A percentile compares a stretch with the other conserved stretches of the same genome.
phyloP scores from a whole-genome alignment of 768 basidiomycete genomes.

The Rubroboletus satanas region DNA sequence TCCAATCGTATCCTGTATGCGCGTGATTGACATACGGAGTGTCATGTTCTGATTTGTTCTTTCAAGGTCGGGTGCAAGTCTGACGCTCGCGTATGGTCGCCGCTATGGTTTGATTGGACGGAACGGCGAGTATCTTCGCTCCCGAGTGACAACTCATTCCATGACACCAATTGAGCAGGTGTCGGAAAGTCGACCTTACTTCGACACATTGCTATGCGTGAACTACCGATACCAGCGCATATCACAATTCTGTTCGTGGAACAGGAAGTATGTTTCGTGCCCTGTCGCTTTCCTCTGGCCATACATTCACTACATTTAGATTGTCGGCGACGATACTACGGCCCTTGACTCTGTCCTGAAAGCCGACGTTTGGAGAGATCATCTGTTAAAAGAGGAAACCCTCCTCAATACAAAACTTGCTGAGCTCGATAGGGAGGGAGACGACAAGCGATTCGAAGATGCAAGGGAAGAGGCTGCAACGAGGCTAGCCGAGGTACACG shows the following conservation, averaged over 20 bases:
- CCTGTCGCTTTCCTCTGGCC: background rate
- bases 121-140: constrained; percentile 47
- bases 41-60: background rate
- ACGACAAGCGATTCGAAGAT: constrained; percentile 79
- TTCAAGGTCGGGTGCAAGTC: constrained; percentile 71
- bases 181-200: constrained; percentile 97
- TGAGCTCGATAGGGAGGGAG: constrained; percentile 67
- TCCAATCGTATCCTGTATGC: constrained; percentile 87
- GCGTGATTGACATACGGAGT: background rate
- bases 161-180: constrained; percentile 39
- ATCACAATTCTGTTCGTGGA: constrained; percentile 98
- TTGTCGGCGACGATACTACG: constrained; percentile 87
- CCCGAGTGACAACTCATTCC: background rate
- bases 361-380: constrained; percentile 99
- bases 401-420: constrained; percentile 69
- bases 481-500: constrained; percentile 84
- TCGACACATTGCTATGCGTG: constrained; percentile 90
- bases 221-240: constrained; percentile 89
- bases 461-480: constrained; percentile 80
- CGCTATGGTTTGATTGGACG: constrained; percentile 91
- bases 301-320: constrained; percentile 39
- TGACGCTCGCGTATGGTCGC: constrained; percentile 85
- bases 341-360: constrained; percentile 96
- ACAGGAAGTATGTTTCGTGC: constrained; percentile 66
- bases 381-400: constrained; percentile 80